phyloP scores from a whole-genome alignment of 73 alveolate species.

The Diophrys sp. region DNA sequence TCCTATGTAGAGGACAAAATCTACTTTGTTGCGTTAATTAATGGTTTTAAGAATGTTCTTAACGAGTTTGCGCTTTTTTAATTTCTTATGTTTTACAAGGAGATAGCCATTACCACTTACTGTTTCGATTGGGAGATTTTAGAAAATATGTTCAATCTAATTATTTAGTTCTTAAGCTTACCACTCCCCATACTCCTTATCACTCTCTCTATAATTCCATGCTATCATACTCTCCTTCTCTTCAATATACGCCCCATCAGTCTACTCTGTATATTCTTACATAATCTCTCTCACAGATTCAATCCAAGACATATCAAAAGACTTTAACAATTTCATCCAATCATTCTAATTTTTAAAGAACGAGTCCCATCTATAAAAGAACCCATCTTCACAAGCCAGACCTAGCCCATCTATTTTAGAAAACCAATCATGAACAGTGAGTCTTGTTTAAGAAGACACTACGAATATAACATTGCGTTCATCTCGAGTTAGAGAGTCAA shows the following conservation, averaged over 20 bases:
- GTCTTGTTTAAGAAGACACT: constrained; percentile 19
- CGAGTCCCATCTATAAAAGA: constrained; percentile 62
- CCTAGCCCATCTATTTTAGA: constrained; percentile 52
- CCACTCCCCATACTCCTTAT: constrained; percentile 75
- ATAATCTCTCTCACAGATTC: constrained; percentile 62
- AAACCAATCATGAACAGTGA: constrained; percentile 39
- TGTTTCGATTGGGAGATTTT: constrained; percentile 48
- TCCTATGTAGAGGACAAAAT: constrained; percentile 8
- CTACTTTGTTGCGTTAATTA: background rate
- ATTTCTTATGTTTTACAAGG: constrained; percentile 43
- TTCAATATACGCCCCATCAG: constrained; percentile 79
- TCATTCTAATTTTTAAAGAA: constrained; percentile 5
- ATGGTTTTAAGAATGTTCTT: constrained; percentile 12
- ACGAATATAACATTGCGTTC: constrained; percentile 41
- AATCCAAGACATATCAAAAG: constrained; percentile 48
- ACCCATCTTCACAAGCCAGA: constrained; percentile 74
- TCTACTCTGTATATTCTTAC: constrained; percentile 67
- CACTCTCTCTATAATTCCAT: constrained; percentile 70
- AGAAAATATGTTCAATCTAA: constrained; percentile 55
- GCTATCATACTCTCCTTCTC: constrained; percentile 65
- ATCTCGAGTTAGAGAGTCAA: constrained; percentile 27
- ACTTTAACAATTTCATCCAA: constrained; percentile 16
- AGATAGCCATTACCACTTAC: constrained; percentile 63
- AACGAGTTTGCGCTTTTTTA: constrained; percentile 37
- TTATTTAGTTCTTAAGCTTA: constrained; percentile 66